These are phyloP conservation scores for Gyrodon lividus DNA, from an alignment of 768 basidiomycete genomes.

Conservation along the genomic window DNA sequence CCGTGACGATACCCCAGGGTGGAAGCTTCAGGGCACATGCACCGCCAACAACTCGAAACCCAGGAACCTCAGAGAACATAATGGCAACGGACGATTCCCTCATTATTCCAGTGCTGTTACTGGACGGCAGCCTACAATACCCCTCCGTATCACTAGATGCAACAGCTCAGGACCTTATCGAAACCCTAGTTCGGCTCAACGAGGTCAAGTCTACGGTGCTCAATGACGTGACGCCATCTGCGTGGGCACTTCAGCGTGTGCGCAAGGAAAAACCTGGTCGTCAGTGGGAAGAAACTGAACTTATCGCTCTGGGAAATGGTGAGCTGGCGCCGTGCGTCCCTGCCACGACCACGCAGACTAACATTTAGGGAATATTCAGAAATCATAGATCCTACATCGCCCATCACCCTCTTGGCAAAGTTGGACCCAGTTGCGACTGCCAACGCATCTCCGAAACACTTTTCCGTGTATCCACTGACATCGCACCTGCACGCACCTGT, in stretches of 20 bases:
- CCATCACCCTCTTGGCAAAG: slow-evolving; percentile 52
- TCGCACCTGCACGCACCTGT: slow-evolving; percentile 64
- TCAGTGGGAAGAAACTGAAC: slow-evolving; percentile 70
- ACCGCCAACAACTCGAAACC: background rate
- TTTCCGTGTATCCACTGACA: slow-evolving; percentile 70
- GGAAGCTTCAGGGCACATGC: background rate
- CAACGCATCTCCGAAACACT: slow-evolving; percentile 46
- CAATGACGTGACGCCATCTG: slow-evolving; percentile 52
- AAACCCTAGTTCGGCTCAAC: slow-evolving; percentile 44
- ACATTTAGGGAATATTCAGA: slow-evolving; percentile 38
- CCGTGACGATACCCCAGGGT: background rate
- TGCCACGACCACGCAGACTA: slow-evolving; percentile 2
- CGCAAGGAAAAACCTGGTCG: slow-evolving; percentile 57
- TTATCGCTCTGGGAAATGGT: slow-evolving; percentile 67
- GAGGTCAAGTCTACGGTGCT: slow-evolving; percentile 55
- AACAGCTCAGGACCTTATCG: slow-evolving; percentile 59
- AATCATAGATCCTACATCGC: slow-evolving; percentile 42
- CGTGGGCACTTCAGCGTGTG: slow-evolving; percentile 71
- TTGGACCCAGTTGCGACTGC: slow-evolving; percentile 30
- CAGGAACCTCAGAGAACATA: background rate
- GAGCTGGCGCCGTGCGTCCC: slow-evolving; percentile 9
- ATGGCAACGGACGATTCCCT: slow-evolving; percentile 38
- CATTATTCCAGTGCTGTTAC: slow-evolving; percentile 59
- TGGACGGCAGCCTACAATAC: slow-evolving; percentile 61
- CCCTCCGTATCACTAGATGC: slow-evolving; percentile 54